Base-by-base conservation (phyloP, 148 eudicot species). In the Spergularia marina region DNA sequence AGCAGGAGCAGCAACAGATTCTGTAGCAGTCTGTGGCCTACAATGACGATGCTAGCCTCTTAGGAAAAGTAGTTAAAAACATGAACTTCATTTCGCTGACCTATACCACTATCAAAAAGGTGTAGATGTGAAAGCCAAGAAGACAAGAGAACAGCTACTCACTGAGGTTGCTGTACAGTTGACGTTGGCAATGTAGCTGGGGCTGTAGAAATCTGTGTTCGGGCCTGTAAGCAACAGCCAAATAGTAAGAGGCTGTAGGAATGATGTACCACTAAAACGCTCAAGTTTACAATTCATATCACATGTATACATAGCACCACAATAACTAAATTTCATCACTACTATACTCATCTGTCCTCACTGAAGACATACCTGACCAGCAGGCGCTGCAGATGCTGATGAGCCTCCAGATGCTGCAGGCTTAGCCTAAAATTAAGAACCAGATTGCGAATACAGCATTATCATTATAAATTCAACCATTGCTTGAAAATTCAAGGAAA, bases 371-470 rank as follows among this genome's bases (percentile, higher is more conserved):
- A 91, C 93, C 85, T 82, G 83, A 70, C 58, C 77, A 64, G 84
- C 76, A 77, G 97, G 83, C 56, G 87, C 77, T 54, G 79, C 74
- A 15, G 96, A 77, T 62, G 71, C 77, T 15, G 87, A 85, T 74
- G 91, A 79, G n/a, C 82, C 85, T 70, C 81, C 89, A 76, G 88
- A 76, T 64, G 89, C 55, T 16, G 92, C 69, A 61, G 81, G 83
- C 84, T 90, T 91, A 52, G 62, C 84, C 97, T 91, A 71, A 82
- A 44, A 80, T 66, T 65, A 53, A 73, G 21, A 56, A 53, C 69
- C 47, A 76, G 56, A 77, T 5, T 40, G 15, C n/a, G 61, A 55
- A 72, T 9, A 60, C 18, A 67, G 51, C 34, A 10, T n/a, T 23
- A 60, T 11, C 53, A 51, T 10, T 52, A 53, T 16, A 2, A 14